Conservation (phyloP, 768 basidiomycete species). For the Ramaria rubella region DNA sequence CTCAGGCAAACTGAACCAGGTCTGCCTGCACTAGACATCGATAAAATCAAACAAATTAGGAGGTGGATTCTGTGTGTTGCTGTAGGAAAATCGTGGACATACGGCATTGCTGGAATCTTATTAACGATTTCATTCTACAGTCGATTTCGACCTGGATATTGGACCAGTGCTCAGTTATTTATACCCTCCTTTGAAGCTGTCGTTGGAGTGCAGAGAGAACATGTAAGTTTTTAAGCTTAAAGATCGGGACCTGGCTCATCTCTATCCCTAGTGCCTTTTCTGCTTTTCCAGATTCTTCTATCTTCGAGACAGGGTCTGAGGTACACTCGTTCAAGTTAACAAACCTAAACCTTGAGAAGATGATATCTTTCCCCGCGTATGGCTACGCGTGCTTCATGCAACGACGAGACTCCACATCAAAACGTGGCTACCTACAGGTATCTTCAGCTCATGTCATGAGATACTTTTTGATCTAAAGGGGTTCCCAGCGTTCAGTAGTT, state of each 20-base stretch:
- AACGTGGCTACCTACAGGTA: constrained; percentile 79
- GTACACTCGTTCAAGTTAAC: constrained; percentile 62
- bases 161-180: constrained; percentile 73
- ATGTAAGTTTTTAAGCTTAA: constrained; percentile 50
- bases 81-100: constrained; percentile 40
- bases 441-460: background rate
- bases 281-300: constrained; percentile 83
- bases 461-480: constrained; percentile 13
- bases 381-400: constrained; percentile 78
- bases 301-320: constrained; percentile 79
- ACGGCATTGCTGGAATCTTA: background rate
- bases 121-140: constrained; percentile 29
- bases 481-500: constrained; percentile 64
- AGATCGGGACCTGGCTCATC: constrained; percentile 1
- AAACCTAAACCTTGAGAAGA: constrained; percentile 24
- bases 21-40: constrained; percentile 35
- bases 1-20: background rate
- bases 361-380: constrained; percentile 60
- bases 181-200: constrained; percentile 60
- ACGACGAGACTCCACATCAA: constrained; percentile 52
- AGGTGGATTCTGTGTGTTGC: constrained; percentile 65
- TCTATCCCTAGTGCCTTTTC: constrained; percentile 67
- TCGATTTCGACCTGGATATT: constrained; percentile 84
- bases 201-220: constrained; percentile 68
- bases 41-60: constrained; percentile 43